Evolutionary conservation across 176 grass and related monocot genomes (phyloP), one percentile per base, ranked within the genome.

Genomic region (Saccharum officinarum): DNA sequence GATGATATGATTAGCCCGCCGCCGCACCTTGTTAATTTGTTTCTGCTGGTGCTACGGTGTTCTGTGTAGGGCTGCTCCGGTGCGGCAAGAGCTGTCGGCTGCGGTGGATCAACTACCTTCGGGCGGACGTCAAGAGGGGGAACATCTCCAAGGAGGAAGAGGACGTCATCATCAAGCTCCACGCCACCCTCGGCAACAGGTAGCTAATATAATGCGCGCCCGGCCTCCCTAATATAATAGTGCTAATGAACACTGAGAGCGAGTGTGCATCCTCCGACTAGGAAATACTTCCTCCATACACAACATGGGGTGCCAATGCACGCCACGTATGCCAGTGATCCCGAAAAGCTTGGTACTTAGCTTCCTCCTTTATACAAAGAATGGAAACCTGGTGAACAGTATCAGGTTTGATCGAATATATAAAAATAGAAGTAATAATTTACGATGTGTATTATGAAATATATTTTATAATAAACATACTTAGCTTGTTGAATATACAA

Each of bases 51-150:
- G 17, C 17, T 20, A 8, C 50, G 16, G 47, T 50, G 46, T 28
- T 28, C 18, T 52, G 50, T 20, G 52, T 7, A 55, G 52, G 52
- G 52, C 52, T 97, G 90, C 92, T 94, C 65, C 86, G 95, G 78
- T 97, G 95, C 69, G 95, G 95, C 78, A 97, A 97, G 90, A 97
- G 95, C 64, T 97, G 95, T 80, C 83, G 95, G 57, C 86, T 97
- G 44, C 91, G 95, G 80, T 97, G 95, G 95, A 94, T 94, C 86
- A 97, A 97, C 88, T 97, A 97, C 88, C 95, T 97, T 6, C 82
- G 89, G 78, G 83, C 83, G 49, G 95, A 91, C 75, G 80, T 98
- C 3, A 98, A 95, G 87, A 68, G 95, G 46, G 95, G 92, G 0
- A 93, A 95, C 87, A 92, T 98, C 77, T 85, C 93, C 23, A 84